Base-by-base conservation (phyloP, 1,284 basidiomycete species). In the Cryptococcus floricola region DNA sequence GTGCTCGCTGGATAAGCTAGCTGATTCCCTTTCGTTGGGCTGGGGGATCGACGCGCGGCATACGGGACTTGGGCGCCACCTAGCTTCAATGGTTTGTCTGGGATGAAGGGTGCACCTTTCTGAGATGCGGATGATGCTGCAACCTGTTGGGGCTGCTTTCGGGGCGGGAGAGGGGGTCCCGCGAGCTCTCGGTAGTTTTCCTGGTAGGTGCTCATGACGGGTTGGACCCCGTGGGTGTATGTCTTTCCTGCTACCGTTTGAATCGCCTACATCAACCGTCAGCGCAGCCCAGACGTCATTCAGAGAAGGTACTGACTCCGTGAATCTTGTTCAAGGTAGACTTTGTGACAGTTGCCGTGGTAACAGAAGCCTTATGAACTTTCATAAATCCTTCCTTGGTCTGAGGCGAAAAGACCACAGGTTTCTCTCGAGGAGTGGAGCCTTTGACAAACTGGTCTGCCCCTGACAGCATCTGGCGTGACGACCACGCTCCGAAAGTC, bases 241-340 rank as follows among this genome's bases (percentile, higher is more conserved):
- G 58, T 59, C 48, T 64, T 66, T 49, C 68, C 71, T 8, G 67
- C 66, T 4, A 69, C 66, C 5, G 55, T 64, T 10, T 64, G 58
- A 39, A 74, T 65, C 3, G 70, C 68, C 71, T 75, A 48, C 5
- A 8, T 13, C 4, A 16, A 39, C 16, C 6, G 27, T n/a, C 39
- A 42, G 52, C 18, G 34, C 25, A 54, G 52, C 50, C 54, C 37
- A 6, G 4, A 27, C 8, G 6, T 28, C 27, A 23, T 13, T 8
- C 19, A 19, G 5, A 18, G n/a, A 23, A 42, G 23, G 14, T 23
- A 50, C 88, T 83, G 77, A 87, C 81, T 48, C 74, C 76, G 63
- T 88, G 84, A 59, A 89, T 83, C 56, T 83, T 71, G 2, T 76
- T 77, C n/a, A 86, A 77, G 0, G 87, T 88, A 63, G 83, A 82